Conservation (phyloP, 2,329 filamentous ascomycete species). For the Aspergillus pseudonomiae region DNA sequence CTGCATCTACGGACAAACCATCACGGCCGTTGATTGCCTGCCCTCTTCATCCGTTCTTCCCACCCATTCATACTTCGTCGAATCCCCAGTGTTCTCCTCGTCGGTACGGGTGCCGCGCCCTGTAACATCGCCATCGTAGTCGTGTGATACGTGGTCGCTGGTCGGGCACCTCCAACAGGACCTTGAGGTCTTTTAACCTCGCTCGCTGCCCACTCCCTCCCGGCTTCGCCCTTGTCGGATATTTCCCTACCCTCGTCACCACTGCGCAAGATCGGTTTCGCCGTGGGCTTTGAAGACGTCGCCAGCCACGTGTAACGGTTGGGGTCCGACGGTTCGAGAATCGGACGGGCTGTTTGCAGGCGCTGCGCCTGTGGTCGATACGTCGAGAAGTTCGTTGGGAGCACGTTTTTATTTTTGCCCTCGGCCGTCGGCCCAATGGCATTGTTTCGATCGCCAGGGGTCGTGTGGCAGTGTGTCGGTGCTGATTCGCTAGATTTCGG, state of each 20-base stretch:
- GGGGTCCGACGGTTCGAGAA: conserved; percentile 34
- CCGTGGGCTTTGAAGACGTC: conserved; percentile 24
- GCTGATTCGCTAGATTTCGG: conserved; percentile 20
- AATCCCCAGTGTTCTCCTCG: conserved; percentile 45
- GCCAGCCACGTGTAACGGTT: conserved; percentile 42
- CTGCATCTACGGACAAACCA: neutral
- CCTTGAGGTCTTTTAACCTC: conserved; percentile 31
- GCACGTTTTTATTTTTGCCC: conserved; percentile 10
- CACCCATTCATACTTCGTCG: conserved; percentile 48
- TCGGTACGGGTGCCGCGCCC: conserved; percentile 23
- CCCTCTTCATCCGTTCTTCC: conserved; percentile 43
- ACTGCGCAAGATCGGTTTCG: conserved; percentile 22
- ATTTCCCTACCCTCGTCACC: conserved; percentile 15
- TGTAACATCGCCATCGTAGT: conserved; percentile 44
- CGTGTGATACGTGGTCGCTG: conserved; percentile 41
- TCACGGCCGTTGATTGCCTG: conserved; percentile 21
- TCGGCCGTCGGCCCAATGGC: conserved; percentile 11
- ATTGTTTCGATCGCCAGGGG: conserved; percentile 15
- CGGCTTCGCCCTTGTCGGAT: conserved; percentile 12
- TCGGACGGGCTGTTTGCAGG: conserved; percentile 35
- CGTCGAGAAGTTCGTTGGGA: conserved; percentile 26
- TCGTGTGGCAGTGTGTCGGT: conserved; percentile 15
- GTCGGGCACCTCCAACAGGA: conserved; percentile 24
- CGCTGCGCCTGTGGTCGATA: conserved; percentile 38
- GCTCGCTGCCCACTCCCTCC: conserved; percentile 22